A percentile compares a stretch with the other conserved stretches of the same genome.
Conservation (phyloP, 1,284 basidiomycete species). For the Rhodotorula mucilaginosa region DNA sequence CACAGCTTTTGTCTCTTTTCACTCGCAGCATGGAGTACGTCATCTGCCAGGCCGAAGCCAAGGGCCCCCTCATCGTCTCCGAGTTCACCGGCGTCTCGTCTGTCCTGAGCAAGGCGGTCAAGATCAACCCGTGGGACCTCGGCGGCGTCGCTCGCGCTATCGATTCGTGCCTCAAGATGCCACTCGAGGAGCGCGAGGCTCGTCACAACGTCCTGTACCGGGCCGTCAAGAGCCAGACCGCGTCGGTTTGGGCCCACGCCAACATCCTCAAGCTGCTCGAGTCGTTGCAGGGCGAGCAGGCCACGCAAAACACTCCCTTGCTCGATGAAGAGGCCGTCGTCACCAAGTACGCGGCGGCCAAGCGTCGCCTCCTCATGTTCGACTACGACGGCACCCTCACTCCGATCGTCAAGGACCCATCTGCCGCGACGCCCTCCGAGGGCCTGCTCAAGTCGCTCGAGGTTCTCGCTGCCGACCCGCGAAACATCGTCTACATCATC, state of each 20-base stretch:
- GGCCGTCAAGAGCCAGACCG: constrained; percentile 89
- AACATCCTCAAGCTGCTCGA: constrained; percentile 84
- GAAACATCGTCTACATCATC: constrained; percentile 93
- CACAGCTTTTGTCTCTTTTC: constrained; percentile 49
- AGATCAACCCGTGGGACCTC: constrained; percentile 86
- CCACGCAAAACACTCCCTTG: constrained; percentile 81
- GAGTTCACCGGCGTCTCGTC: constrained; percentile 98
- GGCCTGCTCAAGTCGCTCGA: constrained; percentile 73
- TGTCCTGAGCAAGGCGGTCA: constrained; percentile 75
- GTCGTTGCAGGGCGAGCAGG: constrained; percentile 75
- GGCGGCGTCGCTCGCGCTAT: constrained; percentile 92
- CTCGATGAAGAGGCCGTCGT: constrained; percentile 67
- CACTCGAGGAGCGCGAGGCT: constrained; percentile 67
- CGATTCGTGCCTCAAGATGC: constrained; percentile 81
- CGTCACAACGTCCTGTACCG: constrained; percentile 79
- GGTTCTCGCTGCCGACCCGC: constrained; percentile 70
- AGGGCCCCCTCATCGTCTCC: constrained; percentile 83
- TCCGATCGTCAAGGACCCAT: constrained; percentile 92
- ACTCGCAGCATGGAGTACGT: constrained; percentile 77
- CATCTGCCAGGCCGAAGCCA: constrained; percentile 79
- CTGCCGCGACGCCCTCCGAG: constrained; percentile 77
- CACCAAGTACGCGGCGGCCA: constrained; percentile 65
- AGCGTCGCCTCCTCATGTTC: constrained; percentile 86
- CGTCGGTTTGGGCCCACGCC: constrained; percentile 90
- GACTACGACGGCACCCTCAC: constrained; percentile 98